Base-by-base conservation (phyloP, 148 eudicot genomes). In the Heliamphora exappendiculata region DNA sequence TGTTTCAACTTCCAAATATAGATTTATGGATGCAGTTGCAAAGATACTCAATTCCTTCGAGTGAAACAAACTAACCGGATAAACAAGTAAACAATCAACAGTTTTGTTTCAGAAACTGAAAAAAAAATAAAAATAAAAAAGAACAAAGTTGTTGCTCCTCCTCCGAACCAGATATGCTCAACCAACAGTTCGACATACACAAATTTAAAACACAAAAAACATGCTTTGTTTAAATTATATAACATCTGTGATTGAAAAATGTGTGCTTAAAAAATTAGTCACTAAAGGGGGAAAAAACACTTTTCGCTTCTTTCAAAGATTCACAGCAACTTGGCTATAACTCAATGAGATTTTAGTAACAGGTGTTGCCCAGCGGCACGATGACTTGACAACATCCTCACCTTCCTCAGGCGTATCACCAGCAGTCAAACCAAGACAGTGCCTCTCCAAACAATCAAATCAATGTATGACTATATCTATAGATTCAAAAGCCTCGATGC, bases 1-100 rank as follows among this genome's bases (percentile, higher is more conserved):
- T 42, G n/a, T n/a, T n/a, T n/a, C n/a, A n/a, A n/a, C n/a, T 67
- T 42, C 42, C 33, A 67, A 67, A 42, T 45, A 67, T 13, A 67
- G 16, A 67, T 11, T 57, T 41, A 20, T 8, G 5, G 50, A 67
- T 67, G 17, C 45, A 41, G 11, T 4, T 42, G 47, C 70, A 19
- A 65, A 24, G 14, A 22, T 42, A 10, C 31, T 67, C 29, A 67
- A 67, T 67, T 22, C 51, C 19, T 67, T 67, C 5, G 14, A 67
- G 50, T 42, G 3, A 8, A n/a, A 65, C 5, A 1, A 65, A 24
- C 10, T n/a, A 24, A 57, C 13, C 28, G 17, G 39, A 39, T 0
- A 36, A 37, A 20, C 5, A 9, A 29, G 36, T 26, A 6, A 31
- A 31, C 7, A 7, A 7, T 66, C 11, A 10, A 20, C 22, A 37